Evolutionary conservation across 2,329 filamentous ascomycete genomes (phyloP).

Genomic region (Tolypocladium album): DNA sequence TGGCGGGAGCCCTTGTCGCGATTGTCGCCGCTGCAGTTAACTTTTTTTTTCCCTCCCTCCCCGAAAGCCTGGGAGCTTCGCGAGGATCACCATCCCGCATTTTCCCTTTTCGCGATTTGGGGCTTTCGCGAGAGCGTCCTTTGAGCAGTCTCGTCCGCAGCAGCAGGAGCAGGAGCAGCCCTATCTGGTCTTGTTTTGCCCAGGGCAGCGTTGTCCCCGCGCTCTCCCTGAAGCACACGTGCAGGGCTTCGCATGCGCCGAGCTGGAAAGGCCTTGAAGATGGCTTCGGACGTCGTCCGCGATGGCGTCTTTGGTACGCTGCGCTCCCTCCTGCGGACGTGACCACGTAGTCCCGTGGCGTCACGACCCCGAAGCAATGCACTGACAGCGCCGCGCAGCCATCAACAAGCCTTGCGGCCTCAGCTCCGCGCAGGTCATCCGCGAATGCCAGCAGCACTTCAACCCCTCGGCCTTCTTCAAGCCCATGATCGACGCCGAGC

Average conservation of each 20-base stretch:
- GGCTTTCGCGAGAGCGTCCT: not conserved
- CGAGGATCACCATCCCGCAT: not conserved
- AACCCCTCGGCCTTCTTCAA: conserved; percentile 70
- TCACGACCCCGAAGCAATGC: not conserved
- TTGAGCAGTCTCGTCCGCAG: not conserved
- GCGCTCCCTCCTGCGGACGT: conserved; percentile 8
- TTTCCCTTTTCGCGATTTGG: not conserved
- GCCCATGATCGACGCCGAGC: conserved; percentile 61
- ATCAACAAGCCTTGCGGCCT: conserved; percentile 86
- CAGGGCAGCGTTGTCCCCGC: not conserved
- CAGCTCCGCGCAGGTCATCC: conserved; percentile 83
- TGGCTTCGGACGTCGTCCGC: conserved; percentile 41
- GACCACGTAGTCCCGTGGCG: not conserved
- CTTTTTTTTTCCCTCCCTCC: not conserved
- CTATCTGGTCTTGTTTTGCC: not conserved
- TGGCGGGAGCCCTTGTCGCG: not conserved
- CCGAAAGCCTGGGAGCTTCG: not conserved
- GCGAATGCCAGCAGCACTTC: conserved; percentile 77
- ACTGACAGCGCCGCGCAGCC: conserved; percentile 37
- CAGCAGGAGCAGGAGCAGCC: not conserved
- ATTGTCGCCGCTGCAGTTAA: not conserved
- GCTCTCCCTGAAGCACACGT: not conserved
- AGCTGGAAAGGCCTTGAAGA: conserved; percentile 27
- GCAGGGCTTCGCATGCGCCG: conserved; percentile 18
- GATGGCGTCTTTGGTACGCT: conserved; percentile 47